Base-by-base conservation (phyloP, 352 stramenopile genomes). In the Thalassiosira livingstoniorum region DNA sequence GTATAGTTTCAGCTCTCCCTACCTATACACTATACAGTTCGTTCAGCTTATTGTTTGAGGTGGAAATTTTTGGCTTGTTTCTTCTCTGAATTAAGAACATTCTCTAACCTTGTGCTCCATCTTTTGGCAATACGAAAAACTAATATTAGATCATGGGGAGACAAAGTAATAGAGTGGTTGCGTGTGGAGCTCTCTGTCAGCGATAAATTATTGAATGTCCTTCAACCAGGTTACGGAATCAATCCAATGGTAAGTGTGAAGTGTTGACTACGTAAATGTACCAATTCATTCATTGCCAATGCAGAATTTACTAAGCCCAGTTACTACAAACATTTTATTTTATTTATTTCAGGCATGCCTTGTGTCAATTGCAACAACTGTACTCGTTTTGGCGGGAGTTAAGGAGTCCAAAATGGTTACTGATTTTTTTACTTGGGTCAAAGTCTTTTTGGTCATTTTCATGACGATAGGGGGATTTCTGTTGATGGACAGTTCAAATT, bases 391-490 rank as follows among this genome's bases (percentile, higher is more conserved):
- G 55, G 88, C 86, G 42, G 95, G 95, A 2, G 88, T 98, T 15
- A 94, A 92, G 43, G 96, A 97, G 80, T 95, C 94, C 7, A 97
- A 98, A 85, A 70, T 84, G n/a, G 96, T 97, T 5, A 94, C 97
- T 32, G 96, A 97, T 83, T 92, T 92, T 67, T 92, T 98, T 78
- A 96, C 95, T 7, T 83, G 78, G 47, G 88, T 95, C 75, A 92
- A 92, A 63, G 75, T 92, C 1, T 54, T 69, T 11, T 89, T 98
- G 42, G 95, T 98, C 15, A 73, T 94, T 0, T 98, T 98, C 82
- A 98, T 98, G 89, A 97, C 96, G 69, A 64, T 97, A 53, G 94
- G 82, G 0, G 96, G 96, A 4, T 97, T 98, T 63, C 65, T 88
- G 15, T 80, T 95, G 47, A 97, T 97, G 79, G 84, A 97, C 42